phyloP scores from a whole-genome alignment of 805 yeast genomes.

The Schizosaccharomyces lindneri region DNA sequence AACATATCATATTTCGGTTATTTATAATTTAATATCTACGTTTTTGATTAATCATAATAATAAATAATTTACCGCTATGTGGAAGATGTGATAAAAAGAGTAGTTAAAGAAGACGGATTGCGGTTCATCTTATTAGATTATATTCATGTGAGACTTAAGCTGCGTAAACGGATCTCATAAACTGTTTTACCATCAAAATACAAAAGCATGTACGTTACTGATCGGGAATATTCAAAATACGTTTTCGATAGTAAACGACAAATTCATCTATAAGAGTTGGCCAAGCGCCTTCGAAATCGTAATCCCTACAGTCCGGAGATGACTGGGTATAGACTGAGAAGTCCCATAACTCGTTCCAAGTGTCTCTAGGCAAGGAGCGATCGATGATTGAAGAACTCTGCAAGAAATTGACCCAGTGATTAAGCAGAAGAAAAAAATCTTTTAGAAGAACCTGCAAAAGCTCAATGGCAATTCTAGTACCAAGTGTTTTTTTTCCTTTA shows the following conservation, averaged over 20 bases:
- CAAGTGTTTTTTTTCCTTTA: conserved; percentile 18
- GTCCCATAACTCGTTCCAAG: conserved; percentile 63
- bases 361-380: conserved; percentile 37
- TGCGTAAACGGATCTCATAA: no score
- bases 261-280: conserved; percentile 71
- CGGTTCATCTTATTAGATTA: no score
- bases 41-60: no score
- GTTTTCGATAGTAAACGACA: conserved; percentile 15
- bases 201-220: no score
- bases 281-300: conserved; percentile 76
- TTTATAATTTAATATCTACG: no score
- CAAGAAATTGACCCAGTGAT: conserved; percentile 34
- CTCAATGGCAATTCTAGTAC: neutral
- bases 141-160: no score
- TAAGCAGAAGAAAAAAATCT: conserved; percentile 13
- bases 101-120: no score
- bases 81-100: no score
- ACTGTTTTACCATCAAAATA: no score
- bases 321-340: conserved; percentile 25
- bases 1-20: no score
- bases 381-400: conserved; percentile 10
- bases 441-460: conserved; percentile 24
- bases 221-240: neutral
- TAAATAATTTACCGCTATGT: no score
- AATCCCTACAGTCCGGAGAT: conserved; percentile 27